Conservation (phyloP, 2,329 filamentous ascomycete genomes). For the Colletotrichum phormii region DNA sequence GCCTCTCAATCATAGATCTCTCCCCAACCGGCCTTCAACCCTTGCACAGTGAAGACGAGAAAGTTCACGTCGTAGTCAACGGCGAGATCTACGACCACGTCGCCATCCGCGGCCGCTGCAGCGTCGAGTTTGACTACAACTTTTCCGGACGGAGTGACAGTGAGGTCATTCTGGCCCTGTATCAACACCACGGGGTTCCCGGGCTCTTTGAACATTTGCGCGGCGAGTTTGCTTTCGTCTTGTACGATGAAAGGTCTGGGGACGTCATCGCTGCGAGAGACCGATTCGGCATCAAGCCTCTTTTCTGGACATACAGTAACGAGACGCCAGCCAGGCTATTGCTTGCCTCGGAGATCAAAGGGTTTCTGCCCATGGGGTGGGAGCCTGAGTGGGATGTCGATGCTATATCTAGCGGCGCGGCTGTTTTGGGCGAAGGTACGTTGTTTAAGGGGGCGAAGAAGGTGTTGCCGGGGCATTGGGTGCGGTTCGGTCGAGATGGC, state of each 20-base stretch:
- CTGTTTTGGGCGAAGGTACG: conserved; percentile 59
- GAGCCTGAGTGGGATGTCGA: conserved; percentile 63
- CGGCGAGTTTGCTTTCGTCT: conserved; percentile 66
- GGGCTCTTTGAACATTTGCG: conserved; percentile 53
- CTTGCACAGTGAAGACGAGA: conserved; percentile 47
- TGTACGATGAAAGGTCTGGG: conserved; percentile 55
- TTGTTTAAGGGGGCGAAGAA: conserved; percentile 60
- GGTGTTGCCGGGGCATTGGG: conserved; percentile 56
- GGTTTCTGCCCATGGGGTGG: conserved; percentile 62
- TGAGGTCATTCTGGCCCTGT: conserved; percentile 64
- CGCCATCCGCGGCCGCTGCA: conserved; percentile 57
- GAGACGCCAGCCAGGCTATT: conserved; percentile 48
- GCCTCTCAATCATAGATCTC: conserved; percentile 64
- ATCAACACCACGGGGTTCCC: conserved; percentile 56
- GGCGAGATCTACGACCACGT: conserved; percentile 48
- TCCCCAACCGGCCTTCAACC: conserved; percentile 58
- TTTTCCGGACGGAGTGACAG: conserved; percentile 61
- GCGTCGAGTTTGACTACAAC: conserved; percentile 48
- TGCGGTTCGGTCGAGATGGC: conserved; percentile 50
- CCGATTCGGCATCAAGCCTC: conserved; percentile 67
- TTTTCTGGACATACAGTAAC: conserved; percentile 56
- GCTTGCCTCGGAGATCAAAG: conserved; percentile 65
- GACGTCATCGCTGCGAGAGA: conserved; percentile 62
- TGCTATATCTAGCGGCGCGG: conserved; percentile 54
- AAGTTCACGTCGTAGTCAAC: conserved; percentile 66